These are phyloP conservation scores for Verticillium isaacii DNA, from an alignment of 2,329 filamentous ascomycete genomes.

Conservation along the genomic window DNA sequence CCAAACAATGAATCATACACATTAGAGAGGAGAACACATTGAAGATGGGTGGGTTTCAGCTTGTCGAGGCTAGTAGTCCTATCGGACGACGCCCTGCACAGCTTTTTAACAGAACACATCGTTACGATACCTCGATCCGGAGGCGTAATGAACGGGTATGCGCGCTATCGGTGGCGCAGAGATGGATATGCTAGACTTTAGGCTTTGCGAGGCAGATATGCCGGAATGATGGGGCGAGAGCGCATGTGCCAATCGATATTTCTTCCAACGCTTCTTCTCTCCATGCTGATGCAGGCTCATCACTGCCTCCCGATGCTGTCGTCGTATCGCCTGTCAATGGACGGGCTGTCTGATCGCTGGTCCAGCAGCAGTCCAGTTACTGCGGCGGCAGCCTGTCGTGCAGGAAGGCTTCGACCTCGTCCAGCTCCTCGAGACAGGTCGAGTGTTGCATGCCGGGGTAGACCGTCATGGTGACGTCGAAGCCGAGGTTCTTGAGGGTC, in stretches of 20 bases:
- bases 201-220: neutral
- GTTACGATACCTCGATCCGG: neutral
- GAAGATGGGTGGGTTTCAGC: neutral
- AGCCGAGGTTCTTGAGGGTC: slow-evolving; percentile 63
- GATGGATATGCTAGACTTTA: neutral
- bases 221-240: neutral
- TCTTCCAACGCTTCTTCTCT: neutral
- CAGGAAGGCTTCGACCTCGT: slow-evolving; percentile 68
- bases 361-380: neutral
- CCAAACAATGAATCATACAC: neutral
- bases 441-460: slow-evolving; percentile 75
- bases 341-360: too few species aligned
- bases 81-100: neutral
- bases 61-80: neutral
- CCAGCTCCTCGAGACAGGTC: slow-evolving; percentile 71
- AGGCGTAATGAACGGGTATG: neutral
- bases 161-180: neutral
- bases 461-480: slow-evolving; percentile 68
- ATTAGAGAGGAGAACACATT: neutral
- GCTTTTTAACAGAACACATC: neutral
- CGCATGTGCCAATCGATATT: neutral
- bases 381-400: slow-evolving; percentile 37
- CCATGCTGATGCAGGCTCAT: neutral
- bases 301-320: neutral
- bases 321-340: too few species aligned